Conservation (phyloP, 495 filamentous ascomycete genomes). For the Penicillium coprophilum region DNA sequence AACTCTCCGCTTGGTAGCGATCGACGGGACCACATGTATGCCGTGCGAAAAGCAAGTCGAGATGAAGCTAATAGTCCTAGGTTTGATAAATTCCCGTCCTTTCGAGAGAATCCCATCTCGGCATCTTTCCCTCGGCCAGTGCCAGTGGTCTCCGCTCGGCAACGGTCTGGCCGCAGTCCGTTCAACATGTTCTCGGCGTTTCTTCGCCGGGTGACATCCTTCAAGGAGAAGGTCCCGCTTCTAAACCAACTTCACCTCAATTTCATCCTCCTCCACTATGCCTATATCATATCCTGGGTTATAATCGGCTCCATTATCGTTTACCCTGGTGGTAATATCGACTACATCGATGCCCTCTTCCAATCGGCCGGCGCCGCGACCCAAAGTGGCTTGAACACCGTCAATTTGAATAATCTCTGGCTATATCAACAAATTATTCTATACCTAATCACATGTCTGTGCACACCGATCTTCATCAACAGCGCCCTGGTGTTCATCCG, state of each 20-base stretch:
- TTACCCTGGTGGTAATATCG: slow-evolving; percentile 59
- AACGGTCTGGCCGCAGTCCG: slow-evolving; percentile 18
- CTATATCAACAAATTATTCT: slow-evolving; percentile 77
- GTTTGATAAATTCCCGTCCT: slow-evolving; percentile 22
- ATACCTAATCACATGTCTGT: slow-evolving; percentile 68
- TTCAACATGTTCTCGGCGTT: slow-evolving; percentile 36
- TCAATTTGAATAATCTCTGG: slow-evolving; percentile 71
- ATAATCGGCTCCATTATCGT: slow-evolving; percentile 76
- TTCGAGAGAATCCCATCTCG: slow-evolving; percentile 13
- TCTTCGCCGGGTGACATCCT: slow-evolving; percentile 18
- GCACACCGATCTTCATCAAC: slow-evolving; percentile 90
- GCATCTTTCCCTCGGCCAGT: slow-evolving; percentile 9
- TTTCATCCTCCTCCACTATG: slow-evolving; percentile 85
- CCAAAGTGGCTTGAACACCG: slow-evolving; percentile 87
- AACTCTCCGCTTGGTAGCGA: slow-evolving; percentile 21
- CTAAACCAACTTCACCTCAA: slow-evolving; percentile 62
- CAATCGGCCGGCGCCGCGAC: slow-evolving; percentile 77
- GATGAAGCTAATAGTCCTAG: slow-evolving; percentile 10
- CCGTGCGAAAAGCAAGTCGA: neutral
- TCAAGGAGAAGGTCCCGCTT: slow-evolving; percentile 35
- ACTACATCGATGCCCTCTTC: slow-evolving; percentile 89
- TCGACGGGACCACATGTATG: slow-evolving; percentile 24
- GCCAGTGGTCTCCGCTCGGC: slow-evolving; percentile 14
- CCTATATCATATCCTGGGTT: slow-evolving; percentile 69
- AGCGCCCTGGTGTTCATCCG: slow-evolving; percentile 84